Evolutionary conservation across 305 asterid species (phyloP).

Genomic region (Withania somnifera): DNA sequence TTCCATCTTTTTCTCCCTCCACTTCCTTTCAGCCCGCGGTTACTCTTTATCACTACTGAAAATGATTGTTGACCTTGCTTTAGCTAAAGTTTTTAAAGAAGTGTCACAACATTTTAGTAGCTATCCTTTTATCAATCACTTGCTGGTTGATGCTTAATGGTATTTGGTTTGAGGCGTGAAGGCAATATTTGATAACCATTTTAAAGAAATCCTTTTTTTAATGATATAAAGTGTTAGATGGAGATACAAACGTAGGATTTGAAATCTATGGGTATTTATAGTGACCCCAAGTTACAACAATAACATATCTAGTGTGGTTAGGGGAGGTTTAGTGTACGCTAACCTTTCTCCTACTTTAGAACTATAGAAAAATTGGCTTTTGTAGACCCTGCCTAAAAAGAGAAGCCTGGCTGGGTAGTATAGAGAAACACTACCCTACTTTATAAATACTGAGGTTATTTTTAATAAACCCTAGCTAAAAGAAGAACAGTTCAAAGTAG

Average conservation of each 20-base stretch:
- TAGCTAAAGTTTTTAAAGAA: background rate
- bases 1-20: background rate
- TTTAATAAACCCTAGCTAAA: too few relatives aligned
- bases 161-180: background rate
- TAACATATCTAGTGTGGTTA: too few relatives aligned
- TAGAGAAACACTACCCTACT: too few relatives aligned
- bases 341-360: too few relatives aligned
- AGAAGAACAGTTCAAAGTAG: too few relatives aligned
- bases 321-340: too few relatives aligned
- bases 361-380: too few relatives aligned
- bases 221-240: background rate
- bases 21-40: background rate
- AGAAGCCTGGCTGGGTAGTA: too few relatives aligned
- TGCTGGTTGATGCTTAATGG: background rate
- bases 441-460: too few relatives aligned
- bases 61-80: background rate
- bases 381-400: too few relatives aligned
- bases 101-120: background rate
- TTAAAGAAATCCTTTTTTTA: background rate
- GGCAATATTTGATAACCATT: background rate
- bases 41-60: constrained; percentile 3
- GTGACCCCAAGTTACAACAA: background rate
- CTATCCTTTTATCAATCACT: background rate
- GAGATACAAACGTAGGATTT: background rate
- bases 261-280: background rate